Base-by-base conservation (phyloP, 805 yeast species). In the Ogataea paraovalis region DNA sequence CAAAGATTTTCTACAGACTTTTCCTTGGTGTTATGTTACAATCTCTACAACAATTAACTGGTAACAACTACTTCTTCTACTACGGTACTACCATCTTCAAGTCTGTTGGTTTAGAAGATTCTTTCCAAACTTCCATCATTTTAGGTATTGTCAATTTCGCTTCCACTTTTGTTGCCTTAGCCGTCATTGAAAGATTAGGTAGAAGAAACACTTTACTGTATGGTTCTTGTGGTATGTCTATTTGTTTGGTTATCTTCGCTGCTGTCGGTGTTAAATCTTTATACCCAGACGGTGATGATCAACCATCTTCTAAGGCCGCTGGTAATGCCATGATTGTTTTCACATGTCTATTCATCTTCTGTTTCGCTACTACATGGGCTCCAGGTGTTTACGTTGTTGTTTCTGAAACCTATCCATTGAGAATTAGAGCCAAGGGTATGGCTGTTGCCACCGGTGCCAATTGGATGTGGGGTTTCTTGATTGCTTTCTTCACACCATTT, bases 341-440 rank as follows among this genome's bases (percentile, higher is more conserved):
- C 46, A 74, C 88, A 6, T 82, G 87, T 68, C 60, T 82, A 44
- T 84, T 74, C 69, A 79, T 84, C 48, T 71, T 80, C 66, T 80
- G 73, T 64, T 84, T 84, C 61, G 90, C 91, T 3, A 73, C 80
- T 22, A 80, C 89, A n/a, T 80, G 87, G 83, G 90, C 87, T 37
- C 87, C 89, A 48, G 79, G 81, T 52, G 79, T 80, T 33, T 83
- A 75, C 68, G 81, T 81, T 42, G 74, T 83, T 51, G 79, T 82
- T 21, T 77, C 87, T 40, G 91, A 84, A 65, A 68, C 82, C 39
- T 84, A 79, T 65, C 88, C 88, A 51, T 72, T 80, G 53, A 78
- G 83, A 69, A 79, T 82, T 55, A 78, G 82, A 66, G 67, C 79
- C 30, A 78, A 77, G 66, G 77, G 79, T 43, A 81, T 83, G 82